Evolutionary conservation across 2,329 filamentous ascomycete genomes (phyloP).

Genomic region (Uncinocarpus reesii): DNA sequence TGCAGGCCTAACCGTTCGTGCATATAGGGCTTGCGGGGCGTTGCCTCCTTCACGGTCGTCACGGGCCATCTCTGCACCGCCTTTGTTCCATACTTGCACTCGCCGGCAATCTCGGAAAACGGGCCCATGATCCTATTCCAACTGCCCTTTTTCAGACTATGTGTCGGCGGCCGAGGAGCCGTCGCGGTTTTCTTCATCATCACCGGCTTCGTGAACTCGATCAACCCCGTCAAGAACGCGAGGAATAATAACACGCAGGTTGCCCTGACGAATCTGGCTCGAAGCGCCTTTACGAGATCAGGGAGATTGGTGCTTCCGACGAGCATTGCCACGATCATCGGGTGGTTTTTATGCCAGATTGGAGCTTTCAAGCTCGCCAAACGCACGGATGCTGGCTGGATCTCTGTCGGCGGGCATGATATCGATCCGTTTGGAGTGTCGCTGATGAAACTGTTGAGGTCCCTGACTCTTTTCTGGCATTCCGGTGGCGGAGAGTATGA

Average conservation of each 20-base stretch:
- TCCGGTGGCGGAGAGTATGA: constrained; percentile 34
- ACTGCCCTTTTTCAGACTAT: constrained; percentile 22
- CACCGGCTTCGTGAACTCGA: constrained; percentile 25
- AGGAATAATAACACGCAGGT: constrained; percentile 19
- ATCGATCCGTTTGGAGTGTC: constrained; percentile 17
- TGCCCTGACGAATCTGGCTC: constrained; percentile 20
- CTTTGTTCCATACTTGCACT: constrained; percentile 34
- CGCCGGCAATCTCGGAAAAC: constrained; percentile 23
- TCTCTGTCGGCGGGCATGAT: constrained; percentile 14
- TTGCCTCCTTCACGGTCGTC: constrained; percentile 36
- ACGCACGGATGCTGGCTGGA: constrained; percentile 22
- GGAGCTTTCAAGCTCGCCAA: constrained; percentile 20
- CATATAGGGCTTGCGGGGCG: constrained; percentile 33
- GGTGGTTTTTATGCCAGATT: constrained; percentile 22
- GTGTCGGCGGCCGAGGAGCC: constrained; percentile 20
- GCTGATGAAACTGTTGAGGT: constrained; percentile 17
- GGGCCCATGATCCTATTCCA: constrained; percentile 20
- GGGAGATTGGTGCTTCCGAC: constrained; percentile 23
- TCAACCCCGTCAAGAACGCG: constrained; percentile 22
- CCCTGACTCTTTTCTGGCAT: constrained; percentile 27
- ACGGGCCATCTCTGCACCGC: constrained; percentile 35
- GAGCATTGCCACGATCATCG: constrained; percentile 18
- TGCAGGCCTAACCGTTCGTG: background rate
- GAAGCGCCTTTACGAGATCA: constrained; percentile 20
- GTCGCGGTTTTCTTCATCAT: constrained; percentile 26